Percentiles rank a stretch among this genome's conserved stretches.
Evolutionary conservation across 2,329 filamentous ascomycete species (phyloP).

Genomic region (Fusarium tricinctum): DNA sequence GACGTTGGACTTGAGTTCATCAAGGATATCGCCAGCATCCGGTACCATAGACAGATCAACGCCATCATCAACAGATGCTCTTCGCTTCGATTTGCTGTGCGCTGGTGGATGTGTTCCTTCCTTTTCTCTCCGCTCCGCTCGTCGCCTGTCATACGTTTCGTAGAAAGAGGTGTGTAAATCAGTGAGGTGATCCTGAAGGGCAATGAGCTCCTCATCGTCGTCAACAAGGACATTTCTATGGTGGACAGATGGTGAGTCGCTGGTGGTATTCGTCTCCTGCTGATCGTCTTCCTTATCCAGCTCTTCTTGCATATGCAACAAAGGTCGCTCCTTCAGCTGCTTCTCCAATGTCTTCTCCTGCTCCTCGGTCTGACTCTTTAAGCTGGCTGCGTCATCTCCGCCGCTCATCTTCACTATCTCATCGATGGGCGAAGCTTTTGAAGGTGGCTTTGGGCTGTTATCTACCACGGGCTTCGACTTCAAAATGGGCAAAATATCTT

Average conservation of each 20-base stretch:
- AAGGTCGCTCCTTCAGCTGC: conserved; percentile 87
- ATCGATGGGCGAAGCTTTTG: conserved; percentile 69
- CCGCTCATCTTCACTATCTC: conserved; percentile 83
- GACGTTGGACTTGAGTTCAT: conserved; percentile 81
- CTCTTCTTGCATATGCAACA: conserved; percentile 92
- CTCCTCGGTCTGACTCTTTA: conserved; percentile 83
- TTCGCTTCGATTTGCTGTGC: conserved; percentile 52
- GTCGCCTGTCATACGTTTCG: conserved; percentile 78
- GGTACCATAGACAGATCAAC: conserved; percentile 73
- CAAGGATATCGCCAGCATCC: conserved; percentile 88
- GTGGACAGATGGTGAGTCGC: conserved; percentile 53
- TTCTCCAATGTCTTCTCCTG: conserved; percentile 90
- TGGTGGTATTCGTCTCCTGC: conserved; percentile 45
- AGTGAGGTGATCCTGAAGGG: conserved; percentile 81
- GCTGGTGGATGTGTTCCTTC: conserved; percentile 55
- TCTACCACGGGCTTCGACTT: conserved; percentile 42
- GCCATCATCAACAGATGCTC: conserved; percentile 56
- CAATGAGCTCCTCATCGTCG: conserved; percentile 84
- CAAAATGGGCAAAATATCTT: conserved; percentile 62
- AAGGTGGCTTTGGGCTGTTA: conserved; percentile 24
- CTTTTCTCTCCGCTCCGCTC: conserved; percentile 54
- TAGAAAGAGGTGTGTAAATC: conserved; percentile 85
- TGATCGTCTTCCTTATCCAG: conserved; percentile 81
- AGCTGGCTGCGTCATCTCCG: conserved; percentile 74
- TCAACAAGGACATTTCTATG: conserved; percentile 83